phyloP scores from a whole-genome alignment of 2,329 filamentous ascomycete species.

The Neonectria punicea region DNA sequence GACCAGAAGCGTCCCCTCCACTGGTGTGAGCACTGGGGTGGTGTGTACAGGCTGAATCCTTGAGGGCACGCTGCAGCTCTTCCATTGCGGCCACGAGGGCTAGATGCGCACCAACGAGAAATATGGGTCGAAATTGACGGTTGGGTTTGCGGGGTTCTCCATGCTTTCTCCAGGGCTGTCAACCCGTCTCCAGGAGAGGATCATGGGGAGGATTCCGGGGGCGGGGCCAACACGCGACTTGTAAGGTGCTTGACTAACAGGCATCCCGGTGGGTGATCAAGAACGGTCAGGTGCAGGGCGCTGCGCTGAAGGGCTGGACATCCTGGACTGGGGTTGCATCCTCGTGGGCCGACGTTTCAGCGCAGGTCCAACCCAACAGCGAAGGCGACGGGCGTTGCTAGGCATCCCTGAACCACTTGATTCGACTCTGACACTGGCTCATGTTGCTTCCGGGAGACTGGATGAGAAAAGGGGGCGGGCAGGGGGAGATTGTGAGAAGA shows the following conservation, averaged over 20 bases:
- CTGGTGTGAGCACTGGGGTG: not conserved
- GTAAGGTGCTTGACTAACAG: not conserved
- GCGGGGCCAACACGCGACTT: conserved; percentile 10
- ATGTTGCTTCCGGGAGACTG: not conserved
- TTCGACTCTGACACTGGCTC: not conserved
- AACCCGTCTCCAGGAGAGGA: conserved; percentile 1
- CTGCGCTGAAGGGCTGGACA: not conserved
- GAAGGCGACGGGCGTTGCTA: conserved; percentile 4
- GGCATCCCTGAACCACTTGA: not conserved
- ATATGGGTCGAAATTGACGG: conserved; percentile 15
- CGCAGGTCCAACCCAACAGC: not conserved
- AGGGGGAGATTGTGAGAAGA: not conserved
- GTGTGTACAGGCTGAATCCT: conserved; percentile 2
- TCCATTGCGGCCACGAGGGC: not conserved
- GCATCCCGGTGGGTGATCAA: not conserved
- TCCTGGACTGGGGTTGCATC: conserved; percentile 8
- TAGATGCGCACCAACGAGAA: conserved; percentile 27
- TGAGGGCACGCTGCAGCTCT: not conserved
- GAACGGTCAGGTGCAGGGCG: not conserved
- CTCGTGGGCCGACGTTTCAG: conserved; percentile 7
- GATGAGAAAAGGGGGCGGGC: not conserved
- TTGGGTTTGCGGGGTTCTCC: conserved; percentile 16
- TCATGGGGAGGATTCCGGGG: conserved; percentile 17
- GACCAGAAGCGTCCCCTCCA: not conserved
- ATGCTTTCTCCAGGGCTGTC: not conserved